Evolutionary conservation across 2,329 filamentous ascomycete species (phyloP), one percentile per base, ranked within the genome.

Genomic region (Botryosphaeria agaves): DNA sequence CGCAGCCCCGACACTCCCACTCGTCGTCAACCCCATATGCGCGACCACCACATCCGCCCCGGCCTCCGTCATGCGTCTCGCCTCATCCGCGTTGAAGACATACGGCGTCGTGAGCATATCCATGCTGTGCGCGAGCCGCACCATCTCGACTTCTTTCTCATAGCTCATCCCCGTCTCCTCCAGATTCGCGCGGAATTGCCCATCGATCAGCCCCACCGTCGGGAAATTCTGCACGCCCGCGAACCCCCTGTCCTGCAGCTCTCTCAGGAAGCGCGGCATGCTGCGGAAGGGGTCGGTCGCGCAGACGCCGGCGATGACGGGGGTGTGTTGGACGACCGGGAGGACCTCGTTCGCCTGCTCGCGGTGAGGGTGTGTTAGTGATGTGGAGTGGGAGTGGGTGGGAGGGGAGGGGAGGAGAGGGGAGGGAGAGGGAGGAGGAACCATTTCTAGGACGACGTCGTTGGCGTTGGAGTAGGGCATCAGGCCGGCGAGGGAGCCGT

Each of bases 151-250:
- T 44, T 82, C 76, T 5, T 62, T 52, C 11, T 62, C 64, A 42
- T 72, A 81, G 1, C 69, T 67, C 73, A 81, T 81, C 6, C 69
- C 74, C 1, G 75, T 80, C 47, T 79, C 74, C 44, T 81, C 76
- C 2, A 82, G 59, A 38, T 75, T 73, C 14, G 61, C 59, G 8
- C 76, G 62, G 45, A 81, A 80, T 8, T 60, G 60, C 1, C 73
- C 75, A 46, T 81, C 76, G 20, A 80, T 72, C 14, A 81, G 53
- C 0, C 76, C 76, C 2, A 80, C 74, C 0, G 76, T 80, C 1
- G 76, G 76, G 45, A 81, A 81, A 41, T 81, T 81, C 47, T 81
- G 76, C 9, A 80, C 62, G 2, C 76, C 76, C 2, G 67, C 66
- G 38, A 81, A 79, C 0, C 76, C 76, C 11, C 76, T 49, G 1